Evolutionary conservation across 2,329 filamentous ascomycete genomes (phyloP).

Genomic region (Colletotrichum acutatum): DNA sequence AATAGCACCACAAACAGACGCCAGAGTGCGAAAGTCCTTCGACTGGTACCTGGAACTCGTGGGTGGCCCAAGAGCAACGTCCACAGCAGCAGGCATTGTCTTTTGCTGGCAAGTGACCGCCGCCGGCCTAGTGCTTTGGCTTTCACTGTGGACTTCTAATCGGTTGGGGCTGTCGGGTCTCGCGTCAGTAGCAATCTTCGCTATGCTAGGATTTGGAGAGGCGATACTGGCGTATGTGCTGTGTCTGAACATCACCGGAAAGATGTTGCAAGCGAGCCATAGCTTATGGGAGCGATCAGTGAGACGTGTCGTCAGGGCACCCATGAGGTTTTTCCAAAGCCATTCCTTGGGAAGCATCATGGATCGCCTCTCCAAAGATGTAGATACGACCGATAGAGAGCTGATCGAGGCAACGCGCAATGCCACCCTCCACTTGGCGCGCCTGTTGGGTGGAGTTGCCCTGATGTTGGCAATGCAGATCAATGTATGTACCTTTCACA

Average conservation of each 20-base stretch:
- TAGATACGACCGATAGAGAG: background rate
- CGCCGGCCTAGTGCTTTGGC: background rate
- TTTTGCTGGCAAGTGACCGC: background rate
- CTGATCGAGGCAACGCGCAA: background rate
- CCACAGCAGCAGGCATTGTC: background rate
- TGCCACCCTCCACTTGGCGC: background rate
- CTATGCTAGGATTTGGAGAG: background rate
- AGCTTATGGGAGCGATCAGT: conserved; percentile 2
- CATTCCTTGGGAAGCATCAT: background rate
- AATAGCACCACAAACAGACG: too few species aligned
- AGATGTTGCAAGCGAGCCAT: conserved; percentile 4
- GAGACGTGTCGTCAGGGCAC: background rate
- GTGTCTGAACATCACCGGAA: background rate
- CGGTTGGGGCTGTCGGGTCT: background rate
- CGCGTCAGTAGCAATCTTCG: background rate
- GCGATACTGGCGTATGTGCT: background rate
- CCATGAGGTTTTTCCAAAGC: background rate
- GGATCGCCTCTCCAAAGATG: conserved; percentile 7
- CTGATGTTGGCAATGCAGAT: background rate
- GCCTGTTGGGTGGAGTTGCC: background rate
- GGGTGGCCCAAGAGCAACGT: background rate
- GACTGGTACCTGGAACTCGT: background rate
- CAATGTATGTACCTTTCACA: background rate
- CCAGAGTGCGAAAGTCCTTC: background rate
- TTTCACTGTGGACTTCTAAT: background rate